phyloP scores from a whole-genome alignment of 2,329 filamentous ascomycete genomes.

The Chaetoscypha palmicola region DNA sequence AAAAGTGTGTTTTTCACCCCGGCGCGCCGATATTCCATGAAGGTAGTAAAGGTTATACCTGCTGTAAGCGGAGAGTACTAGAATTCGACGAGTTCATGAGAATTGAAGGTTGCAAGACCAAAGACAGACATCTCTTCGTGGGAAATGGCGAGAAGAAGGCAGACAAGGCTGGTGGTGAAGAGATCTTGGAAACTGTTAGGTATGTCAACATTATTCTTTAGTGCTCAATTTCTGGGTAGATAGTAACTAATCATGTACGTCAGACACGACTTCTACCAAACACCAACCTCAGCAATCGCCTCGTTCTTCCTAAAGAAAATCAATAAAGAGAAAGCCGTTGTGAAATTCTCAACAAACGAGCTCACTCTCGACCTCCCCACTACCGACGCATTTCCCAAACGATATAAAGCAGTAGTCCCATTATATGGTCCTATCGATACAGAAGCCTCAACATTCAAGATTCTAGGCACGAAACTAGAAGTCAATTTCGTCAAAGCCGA shows the following conservation, averaged over 20 bases:
- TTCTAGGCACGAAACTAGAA: conserved; percentile 67
- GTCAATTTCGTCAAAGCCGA: conserved; percentile 58
- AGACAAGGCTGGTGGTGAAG: conserved; percentile 50
- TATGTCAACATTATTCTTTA: conserved; percentile 35
- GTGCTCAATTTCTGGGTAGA: not conserved
- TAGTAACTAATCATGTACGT: conserved; percentile 6
- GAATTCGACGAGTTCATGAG: conserved; percentile 99
- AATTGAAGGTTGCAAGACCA: conserved; percentile 83
- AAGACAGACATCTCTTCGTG: conserved; percentile 76
- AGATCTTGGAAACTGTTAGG: conserved; percentile 72
- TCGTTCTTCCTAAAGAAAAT: conserved; percentile 98
- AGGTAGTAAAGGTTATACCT: conserved; percentile 95
- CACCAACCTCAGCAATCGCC: conserved; percentile 73
- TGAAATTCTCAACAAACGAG: conserved; percentile 57
- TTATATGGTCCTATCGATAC: conserved; percentile 72
- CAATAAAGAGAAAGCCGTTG: conserved; percentile 67
- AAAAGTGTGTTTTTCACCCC: conserved; percentile 83
- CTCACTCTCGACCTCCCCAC: conserved; percentile 80
- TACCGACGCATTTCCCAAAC: conserved; percentile 65
- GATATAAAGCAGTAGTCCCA: conserved; percentile 66
- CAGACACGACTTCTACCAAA: conserved; percentile 93
- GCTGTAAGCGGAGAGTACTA: conserved; percentile 89
- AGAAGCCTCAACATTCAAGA: conserved; percentile 53
- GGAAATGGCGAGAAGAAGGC: conserved; percentile 64
- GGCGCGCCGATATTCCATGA: conserved; percentile 93